Evolutionary conservation across 169 alveolate species (phyloP), one percentile per base, ranked within the genome.

Genomic region (Eimeria nieschulzi): DNA sequence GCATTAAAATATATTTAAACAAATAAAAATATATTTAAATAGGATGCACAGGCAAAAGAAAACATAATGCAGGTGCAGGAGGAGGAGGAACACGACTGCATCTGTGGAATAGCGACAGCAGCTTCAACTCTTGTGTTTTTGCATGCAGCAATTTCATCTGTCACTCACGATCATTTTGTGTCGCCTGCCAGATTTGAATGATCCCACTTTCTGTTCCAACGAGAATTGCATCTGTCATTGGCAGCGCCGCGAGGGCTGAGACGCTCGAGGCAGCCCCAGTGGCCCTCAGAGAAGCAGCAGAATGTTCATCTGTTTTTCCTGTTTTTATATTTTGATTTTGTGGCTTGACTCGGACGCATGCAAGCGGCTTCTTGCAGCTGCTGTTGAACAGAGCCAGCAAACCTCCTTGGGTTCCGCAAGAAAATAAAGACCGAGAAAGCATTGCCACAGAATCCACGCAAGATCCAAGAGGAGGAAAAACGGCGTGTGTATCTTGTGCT

Each of bases 331-430:
- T n/a, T n/a, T n/a, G n/a, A n/a, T n/a, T n/a, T n/a, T n/a, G n/a
- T n/a, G n/a, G n/a, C n/a, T n/a, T n/a, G 10, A 56, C 73, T 15
- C 87, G 73, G 17, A 79, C 73, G 26, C 84, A 75, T 5, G 84
- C 82, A 23, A 86, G 33, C 19, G 92, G 92, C 64, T 61, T 17
- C 78, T 56, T 86, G 25, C 21, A 19, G 21, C 64, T 33, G 54
- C 75, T 55, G 66, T 26, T 46, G 59, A 54, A 86, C 56, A 86
- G 59, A 12, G 92, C 72, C 66, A 86, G 21, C 21, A 86, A 55
- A 5, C 92, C 92, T 21, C 83, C 82, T 33, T 71, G 83, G 53
- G 83, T 72, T 2, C 92, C 92, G 76, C 92, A 86, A 9, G 86
- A 72, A 39, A 86, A 72, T 25, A 86, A 66, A 55, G 84, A 59